Evolutionary conservation across 805 yeast genomes (phyloP).

Genomic region (Candida qinlingensis): DNA sequence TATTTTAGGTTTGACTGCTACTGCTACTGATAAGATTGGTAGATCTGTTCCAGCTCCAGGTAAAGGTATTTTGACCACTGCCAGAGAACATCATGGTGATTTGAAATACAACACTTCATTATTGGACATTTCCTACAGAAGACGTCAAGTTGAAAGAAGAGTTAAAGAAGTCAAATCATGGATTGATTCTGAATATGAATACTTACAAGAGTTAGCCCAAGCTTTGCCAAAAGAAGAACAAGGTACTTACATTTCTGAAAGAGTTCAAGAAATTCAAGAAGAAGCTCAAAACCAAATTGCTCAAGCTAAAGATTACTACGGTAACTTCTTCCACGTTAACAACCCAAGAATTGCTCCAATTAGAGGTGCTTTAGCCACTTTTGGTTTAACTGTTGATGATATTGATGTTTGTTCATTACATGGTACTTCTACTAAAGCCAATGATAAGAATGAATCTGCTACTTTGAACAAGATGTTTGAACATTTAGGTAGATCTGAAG

Average conservation of each 20-base stretch:
- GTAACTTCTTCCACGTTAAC: conserved; percentile 85
- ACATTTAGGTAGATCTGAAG: conserved; percentile 94
- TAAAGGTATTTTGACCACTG: conserved; percentile 97
- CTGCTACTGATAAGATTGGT: conserved; percentile 98
- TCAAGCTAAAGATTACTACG: conserved; percentile 90
- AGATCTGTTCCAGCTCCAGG: conserved; percentile 99
- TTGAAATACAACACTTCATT: conserved; percentile 74
- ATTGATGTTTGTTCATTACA: conserved; percentile 97
- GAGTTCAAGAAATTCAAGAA: conserved; percentile 79
- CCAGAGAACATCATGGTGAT: conserved; percentile 84
- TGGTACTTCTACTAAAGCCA: conserved; percentile 98
- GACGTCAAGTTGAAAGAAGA: conserved; percentile 82
- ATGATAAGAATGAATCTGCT: conserved; percentile 95
- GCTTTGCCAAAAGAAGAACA: conserved; percentile 43
- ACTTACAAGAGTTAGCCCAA: conserved; percentile 65
- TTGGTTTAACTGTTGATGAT: conserved; percentile 90
- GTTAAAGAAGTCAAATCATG: conserved; percentile 71
- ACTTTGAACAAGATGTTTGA: conserved; percentile 89
- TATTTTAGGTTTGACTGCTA: conserved; percentile 87
- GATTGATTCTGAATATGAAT: conserved; percentile 76
- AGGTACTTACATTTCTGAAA: conserved; percentile 64
- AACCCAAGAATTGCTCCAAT: conserved; percentile 96
- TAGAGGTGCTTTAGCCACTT: conserved; percentile 94
- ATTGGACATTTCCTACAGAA: conserved; percentile 88
- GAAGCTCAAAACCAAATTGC: conserved; percentile 81